These are phyloP conservation scores for Cladosporium sp. DNA, from an alignment of 2,329 filamentous ascomycete genomes.

Conservation along the genomic window DNA sequence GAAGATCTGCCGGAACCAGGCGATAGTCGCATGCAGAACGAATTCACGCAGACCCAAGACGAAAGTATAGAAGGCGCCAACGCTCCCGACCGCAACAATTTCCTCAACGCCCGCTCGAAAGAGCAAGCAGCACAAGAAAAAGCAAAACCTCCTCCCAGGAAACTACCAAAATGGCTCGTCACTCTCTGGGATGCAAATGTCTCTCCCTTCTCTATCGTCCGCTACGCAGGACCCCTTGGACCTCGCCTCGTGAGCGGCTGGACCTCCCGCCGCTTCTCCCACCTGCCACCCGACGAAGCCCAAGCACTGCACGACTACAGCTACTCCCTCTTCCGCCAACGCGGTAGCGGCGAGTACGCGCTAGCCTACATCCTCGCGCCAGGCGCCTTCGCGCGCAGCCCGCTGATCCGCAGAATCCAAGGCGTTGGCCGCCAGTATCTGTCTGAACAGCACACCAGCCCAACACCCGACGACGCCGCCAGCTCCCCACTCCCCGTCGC, in stretches of 20 bases:
- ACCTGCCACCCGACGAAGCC: constrained; percentile 74
- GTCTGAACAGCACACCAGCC: constrained; percentile 24
- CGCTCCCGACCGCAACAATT: constrained; percentile 47
- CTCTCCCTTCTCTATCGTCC: constrained; percentile 86
- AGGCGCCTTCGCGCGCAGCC: constrained; percentile 83
- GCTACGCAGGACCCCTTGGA: constrained; percentile 81
- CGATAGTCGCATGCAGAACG: constrained; percentile 67
- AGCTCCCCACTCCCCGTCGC: constrained; percentile 15
- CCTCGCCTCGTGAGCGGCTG: constrained; percentile 90
- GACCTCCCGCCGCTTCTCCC: constrained; percentile 88
- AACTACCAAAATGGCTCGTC: constrained; percentile 76
- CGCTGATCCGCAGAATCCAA: constrained; percentile 81
- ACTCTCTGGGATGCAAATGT: constrained; percentile 98
- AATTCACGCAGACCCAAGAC: constrained; percentile 72
- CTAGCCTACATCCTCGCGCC: constrained; percentile 89
- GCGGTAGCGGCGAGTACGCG: constrained; percentile 89
- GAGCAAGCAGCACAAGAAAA: constrained; percentile 22
- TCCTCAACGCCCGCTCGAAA: constrained; percentile 46
- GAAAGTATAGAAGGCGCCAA: constrained; percentile 31
- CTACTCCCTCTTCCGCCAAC: constrained; percentile 88
- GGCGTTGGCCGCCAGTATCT: constrained; percentile 72
- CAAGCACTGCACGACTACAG: constrained; percentile 87
- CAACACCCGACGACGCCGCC: constrained; percentile 24
- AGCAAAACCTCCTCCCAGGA: constrained; percentile 45
- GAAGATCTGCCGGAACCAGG: constrained; percentile 73